Conservation (phyloP, 2,329 filamentous ascomycete genomes). For the Fusarium mundagurra region DNA sequence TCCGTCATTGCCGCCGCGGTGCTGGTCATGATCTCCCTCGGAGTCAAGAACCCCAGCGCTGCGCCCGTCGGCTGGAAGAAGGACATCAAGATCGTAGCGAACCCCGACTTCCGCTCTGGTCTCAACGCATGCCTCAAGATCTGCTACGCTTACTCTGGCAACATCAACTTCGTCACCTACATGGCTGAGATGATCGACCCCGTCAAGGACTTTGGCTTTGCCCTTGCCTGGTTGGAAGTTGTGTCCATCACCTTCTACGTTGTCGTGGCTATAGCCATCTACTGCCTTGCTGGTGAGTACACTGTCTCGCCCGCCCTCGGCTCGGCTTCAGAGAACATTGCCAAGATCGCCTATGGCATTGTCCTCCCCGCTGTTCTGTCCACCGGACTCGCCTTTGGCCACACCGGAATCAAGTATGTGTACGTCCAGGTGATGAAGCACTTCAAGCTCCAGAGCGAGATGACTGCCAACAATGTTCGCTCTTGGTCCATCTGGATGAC, state of each 20-base stretch:
- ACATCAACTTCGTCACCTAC: constrained; percentile 50
- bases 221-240: constrained; percentile 37
- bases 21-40: constrained; percentile 51
- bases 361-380: constrained; percentile 45
- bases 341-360: constrained; percentile 47
- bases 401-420: constrained; percentile 49
- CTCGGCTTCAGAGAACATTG: constrained; percentile 34
- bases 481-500: constrained; percentile 50
- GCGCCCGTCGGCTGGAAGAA: constrained; percentile 44
- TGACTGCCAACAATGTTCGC: constrained; percentile 46
- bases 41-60: constrained; percentile 42
- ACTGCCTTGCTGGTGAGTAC: constrained; percentile 43
- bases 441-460: constrained; percentile 46
- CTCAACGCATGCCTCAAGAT: constrained; percentile 49
- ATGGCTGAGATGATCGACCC: constrained; percentile 51
- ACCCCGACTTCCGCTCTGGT: constrained; percentile 46
- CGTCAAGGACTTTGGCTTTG: constrained; percentile 46
- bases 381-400: constrained; percentile 47
- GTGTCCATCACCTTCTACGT: constrained; percentile 42
- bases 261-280: constrained; percentile 42
- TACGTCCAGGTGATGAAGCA: constrained; percentile 48
- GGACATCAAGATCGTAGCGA: constrained; percentile 44
- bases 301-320: constrained; percentile 43
- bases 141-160: constrained; percentile 51
- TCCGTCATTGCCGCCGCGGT: constrained; percentile 49